phyloP scores from a whole-genome alignment of 108 stramenopile species.

The Cyclostephanos tholiformis region DNA sequence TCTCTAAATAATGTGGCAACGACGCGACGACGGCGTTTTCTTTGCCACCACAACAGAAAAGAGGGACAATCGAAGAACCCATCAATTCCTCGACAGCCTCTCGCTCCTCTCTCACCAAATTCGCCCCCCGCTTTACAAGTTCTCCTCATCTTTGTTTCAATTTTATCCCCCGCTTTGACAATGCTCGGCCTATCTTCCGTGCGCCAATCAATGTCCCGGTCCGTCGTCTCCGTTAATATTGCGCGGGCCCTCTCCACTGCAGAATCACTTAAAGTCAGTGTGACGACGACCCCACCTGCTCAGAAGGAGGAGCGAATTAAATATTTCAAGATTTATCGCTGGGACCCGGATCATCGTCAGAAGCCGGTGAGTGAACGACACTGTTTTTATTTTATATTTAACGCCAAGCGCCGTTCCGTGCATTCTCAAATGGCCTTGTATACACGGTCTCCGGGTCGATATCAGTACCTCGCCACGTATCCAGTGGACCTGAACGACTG shows the following conservation, averaged over 20 bases:
- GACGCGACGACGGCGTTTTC: too few species aligned
- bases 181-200: not conserved
- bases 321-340: constrained; percentile 97
- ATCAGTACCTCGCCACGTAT: constrained; percentile 81
- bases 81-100: too few species aligned
- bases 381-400: constrained; percentile 20
- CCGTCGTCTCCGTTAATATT: not conserved
- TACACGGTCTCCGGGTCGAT: constrained; percentile 8
- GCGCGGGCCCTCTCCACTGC: constrained; percentile 25
- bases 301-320: constrained; percentile 75
- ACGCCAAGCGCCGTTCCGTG: not conserved
- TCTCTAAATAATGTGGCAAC: too few species aligned
- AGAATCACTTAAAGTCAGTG: constrained; percentile 60
- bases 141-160: not conserved
- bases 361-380: constrained; percentile 59
- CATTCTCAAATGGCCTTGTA: not conserved
- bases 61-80: too few species aligned
- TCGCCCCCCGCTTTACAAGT: too few species aligned
- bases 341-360: constrained; percentile 96
- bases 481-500: constrained; percentile 95
- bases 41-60: too few species aligned
- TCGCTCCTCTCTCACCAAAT: too few species aligned
- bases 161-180: not conserved
- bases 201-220: constrained; percentile 5
- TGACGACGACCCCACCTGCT: constrained; percentile 17